phyloP scores from a whole-genome alignment of 306 rosid species.

The Castanea crenata region DNA sequence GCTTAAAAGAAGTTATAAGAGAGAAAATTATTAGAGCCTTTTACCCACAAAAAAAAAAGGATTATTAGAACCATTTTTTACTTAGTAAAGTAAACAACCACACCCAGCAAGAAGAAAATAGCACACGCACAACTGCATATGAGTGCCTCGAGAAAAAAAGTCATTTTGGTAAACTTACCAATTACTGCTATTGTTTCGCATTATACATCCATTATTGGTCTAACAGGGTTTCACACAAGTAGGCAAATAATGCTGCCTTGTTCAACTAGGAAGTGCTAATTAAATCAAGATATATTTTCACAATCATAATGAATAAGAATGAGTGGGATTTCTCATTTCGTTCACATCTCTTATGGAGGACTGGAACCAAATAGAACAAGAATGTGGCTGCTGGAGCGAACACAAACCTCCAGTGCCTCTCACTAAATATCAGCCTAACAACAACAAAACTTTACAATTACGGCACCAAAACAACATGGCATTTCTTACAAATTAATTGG shows the following conservation, averaged over 20 bases:
- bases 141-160: too few relatives aligned
- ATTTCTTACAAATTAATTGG: conserved; percentile 57
- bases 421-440: conserved; percentile 39
- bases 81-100: too few relatives aligned
- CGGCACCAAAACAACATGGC: conserved; percentile 54
- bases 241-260: background rate
- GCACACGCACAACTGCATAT: too few relatives aligned
- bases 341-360: conserved; percentile 43
- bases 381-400: conserved; percentile 46
- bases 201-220: too few relatives aligned
- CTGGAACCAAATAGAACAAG: conserved; percentile 46
- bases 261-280: background rate
- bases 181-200: too few relatives aligned
- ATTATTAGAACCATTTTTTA: too few relatives aligned
- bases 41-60: too few relatives aligned
- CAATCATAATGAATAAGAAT: conserved; percentile 23
- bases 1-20: too few relatives aligned
- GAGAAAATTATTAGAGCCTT: too few relatives aligned
- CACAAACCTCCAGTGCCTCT: conserved; percentile 50
- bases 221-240: background rate
- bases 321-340: conserved; percentile 30
- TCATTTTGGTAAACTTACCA: too few relatives aligned
- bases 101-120: too few relatives aligned
- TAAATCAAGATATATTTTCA: background rate
- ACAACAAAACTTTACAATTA: conserved; percentile 65